Conservation (phyloP, 1,284 basidiomycete species). For the Filobasidium uniguttulatum region DNA sequence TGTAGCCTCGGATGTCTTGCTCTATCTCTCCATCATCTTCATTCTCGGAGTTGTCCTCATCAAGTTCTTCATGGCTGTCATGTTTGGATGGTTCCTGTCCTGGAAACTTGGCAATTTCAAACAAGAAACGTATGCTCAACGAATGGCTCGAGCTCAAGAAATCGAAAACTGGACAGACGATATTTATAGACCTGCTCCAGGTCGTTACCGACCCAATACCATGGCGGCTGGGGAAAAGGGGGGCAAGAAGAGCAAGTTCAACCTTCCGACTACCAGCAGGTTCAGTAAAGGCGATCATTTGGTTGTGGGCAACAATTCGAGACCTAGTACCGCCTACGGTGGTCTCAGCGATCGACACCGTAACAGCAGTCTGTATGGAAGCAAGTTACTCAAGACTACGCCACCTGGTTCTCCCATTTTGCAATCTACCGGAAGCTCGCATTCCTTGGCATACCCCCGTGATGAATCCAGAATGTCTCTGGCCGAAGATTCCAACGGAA, state of each 20-base stretch:
- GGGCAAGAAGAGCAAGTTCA: slow-evolving; percentile 40
- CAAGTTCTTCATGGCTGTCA: slow-evolving; percentile 90
- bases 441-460: slow-evolving; percentile 46
- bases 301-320: slow-evolving; percentile 46
- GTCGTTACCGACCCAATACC: slow-evolving; percentile 69
- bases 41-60: slow-evolving; percentile 93
- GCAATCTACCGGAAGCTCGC: slow-evolving; percentile 65
- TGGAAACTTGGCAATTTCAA: slow-evolving; percentile 89
- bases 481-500: slow-evolving; percentile 18
- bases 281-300: slow-evolving; percentile 63
- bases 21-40: slow-evolving; percentile 90
- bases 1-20: slow-evolving; percentile 83
- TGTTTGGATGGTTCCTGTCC: slow-evolving; percentile 94
- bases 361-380: slow-evolving; percentile 32
- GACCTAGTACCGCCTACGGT: slow-evolving; percentile 64
- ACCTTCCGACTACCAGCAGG: slow-evolving; percentile 69
- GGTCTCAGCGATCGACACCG: slow-evolving; percentile 40
- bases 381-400: slow-evolving; percentile 37
- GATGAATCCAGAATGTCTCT: slow-evolving; percentile 32
- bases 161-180: slow-evolving; percentile 96
- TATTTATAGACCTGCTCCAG: slow-evolving; percentile 88
- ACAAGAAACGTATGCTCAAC: slow-evolving; percentile 81
- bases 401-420: slow-evolving; percentile 64
- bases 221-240: slow-evolving; percentile 44
- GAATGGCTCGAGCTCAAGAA: slow-evolving; percentile 78